phyloP scores from a whole-genome alignment of 1,284 basidiomycete species.

The Rhizoctonia solani region DNA sequence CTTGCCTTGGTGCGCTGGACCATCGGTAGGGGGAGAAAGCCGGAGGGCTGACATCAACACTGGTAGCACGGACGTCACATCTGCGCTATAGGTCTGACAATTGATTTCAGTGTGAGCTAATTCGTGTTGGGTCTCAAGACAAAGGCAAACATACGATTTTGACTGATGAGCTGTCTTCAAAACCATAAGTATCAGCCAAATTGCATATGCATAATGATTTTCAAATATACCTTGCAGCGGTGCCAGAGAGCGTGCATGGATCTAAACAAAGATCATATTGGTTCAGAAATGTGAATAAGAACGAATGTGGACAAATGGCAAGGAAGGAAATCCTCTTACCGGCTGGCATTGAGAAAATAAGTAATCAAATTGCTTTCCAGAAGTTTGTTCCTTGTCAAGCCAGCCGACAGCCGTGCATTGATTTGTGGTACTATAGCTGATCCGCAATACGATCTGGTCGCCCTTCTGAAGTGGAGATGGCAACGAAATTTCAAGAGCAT shows the following conservation, averaged over 20 bases:
- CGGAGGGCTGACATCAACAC: conserved; percentile 83
- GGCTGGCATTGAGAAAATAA: conserved; percentile 96
- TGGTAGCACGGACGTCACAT: conserved; percentile 75
- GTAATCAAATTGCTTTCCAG: conserved; percentile 84
- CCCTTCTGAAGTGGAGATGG: conserved; percentile 49
- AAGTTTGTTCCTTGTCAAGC: conserved; percentile 91
- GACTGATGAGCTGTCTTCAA: conserved; percentile 66
- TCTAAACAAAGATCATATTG: conserved; percentile 44
- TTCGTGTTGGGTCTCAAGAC: conserved; percentile 32
- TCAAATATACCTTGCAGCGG: conserved; percentile 72
- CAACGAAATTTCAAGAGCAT: conserved; percentile 62
- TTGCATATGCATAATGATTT: background rate
- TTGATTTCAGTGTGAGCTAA: conserved; percentile 44
- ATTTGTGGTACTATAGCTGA: conserved; percentile 76
- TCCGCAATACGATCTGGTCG: conserved; percentile 57
- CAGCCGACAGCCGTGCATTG: conserved; percentile 90
- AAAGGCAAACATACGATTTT: conserved; percentile 61
- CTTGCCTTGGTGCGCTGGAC: conserved; percentile 66
- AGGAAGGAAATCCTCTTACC: conserved; percentile 37
- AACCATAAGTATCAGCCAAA: conserved; percentile 1
- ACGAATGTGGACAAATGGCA: conserved; percentile 39
- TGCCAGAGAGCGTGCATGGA: conserved; percentile 79
- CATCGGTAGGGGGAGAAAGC: conserved; percentile 70
- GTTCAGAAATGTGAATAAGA: background rate
- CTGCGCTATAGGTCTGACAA: conserved; percentile 72